A percentile compares a stretch with the other conserved stretches of the same genome.
These are phyloP conservation scores for Bondarzewia mesenterica DNA, from an alignment of 1,284 basidiomycete genomes.

Conservation along the genomic window DNA sequence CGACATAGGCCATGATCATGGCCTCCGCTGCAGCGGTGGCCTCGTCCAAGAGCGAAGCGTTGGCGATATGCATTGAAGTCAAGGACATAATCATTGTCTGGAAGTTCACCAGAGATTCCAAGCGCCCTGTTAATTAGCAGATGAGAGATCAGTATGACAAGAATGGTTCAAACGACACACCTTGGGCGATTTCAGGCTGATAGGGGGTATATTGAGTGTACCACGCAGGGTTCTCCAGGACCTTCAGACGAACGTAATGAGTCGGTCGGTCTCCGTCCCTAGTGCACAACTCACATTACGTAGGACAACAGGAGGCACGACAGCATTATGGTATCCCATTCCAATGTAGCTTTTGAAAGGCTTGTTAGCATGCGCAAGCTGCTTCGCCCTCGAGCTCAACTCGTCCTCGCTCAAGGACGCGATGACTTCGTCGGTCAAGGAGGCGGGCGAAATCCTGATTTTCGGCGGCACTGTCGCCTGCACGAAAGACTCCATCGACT, in stretches of 20 bases:
- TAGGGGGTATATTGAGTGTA: constrained; percentile 97
- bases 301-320: constrained; percentile 88
- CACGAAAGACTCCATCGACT: constrained; percentile 83
- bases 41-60: constrained; percentile 88
- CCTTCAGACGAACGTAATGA: constrained; percentile 30
- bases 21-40: constrained; percentile 91
- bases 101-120: constrained; percentile 95
- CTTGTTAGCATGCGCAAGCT: constrained; percentile 75
- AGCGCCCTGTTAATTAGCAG: constrained; percentile 50
- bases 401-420: constrained; percentile 82
- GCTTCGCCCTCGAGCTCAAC: constrained; percentile 68
- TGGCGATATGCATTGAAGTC: constrained; percentile 91
- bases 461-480: constrained; percentile 70
- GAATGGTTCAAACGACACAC: constrained; percentile 28
- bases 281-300: constrained; percentile 59
- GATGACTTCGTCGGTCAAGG: constrained; percentile 64
- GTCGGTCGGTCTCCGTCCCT: not conserved
- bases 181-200: constrained; percentile 91
- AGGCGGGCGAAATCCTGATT: constrained; percentile 62
- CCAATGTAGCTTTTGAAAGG: constrained; percentile 91
- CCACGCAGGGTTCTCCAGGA: constrained; percentile 97
- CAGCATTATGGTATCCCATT: constrained; percentile 95
- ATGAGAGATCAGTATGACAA: constrained; percentile 1
- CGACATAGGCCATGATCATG: constrained; percentile 79
- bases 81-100: constrained; percentile 96